phyloP scores from a whole-genome alignment of 2,329 filamentous ascomycete genomes.

The Cryoendolithus antarcticus region DNA sequence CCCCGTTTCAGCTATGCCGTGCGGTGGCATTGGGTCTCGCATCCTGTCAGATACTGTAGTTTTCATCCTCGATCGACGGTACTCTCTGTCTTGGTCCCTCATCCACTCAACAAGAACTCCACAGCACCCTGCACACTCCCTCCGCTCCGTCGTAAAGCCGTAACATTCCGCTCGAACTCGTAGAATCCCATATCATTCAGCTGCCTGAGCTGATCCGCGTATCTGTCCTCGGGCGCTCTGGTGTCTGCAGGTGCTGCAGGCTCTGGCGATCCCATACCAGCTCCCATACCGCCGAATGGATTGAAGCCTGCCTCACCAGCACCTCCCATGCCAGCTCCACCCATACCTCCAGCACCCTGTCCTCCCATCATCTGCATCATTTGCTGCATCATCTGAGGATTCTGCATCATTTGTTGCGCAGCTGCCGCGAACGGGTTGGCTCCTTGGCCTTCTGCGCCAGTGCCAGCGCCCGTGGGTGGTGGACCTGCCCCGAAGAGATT shows the following conservation, averaged over 20 bases:
- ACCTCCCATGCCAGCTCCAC: conserved; percentile 17
- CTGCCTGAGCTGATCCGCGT: conserved; percentile 78
- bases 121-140: conserved; percentile 90
- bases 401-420: conserved; percentile 39
- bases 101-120: conserved; percentile 47
- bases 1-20: not conserved
- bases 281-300: conserved; percentile 31
- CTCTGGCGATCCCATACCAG: conserved; percentile 21
- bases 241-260: conserved; percentile 57
- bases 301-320: conserved; percentile 24
- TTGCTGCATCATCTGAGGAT: conserved; percentile 44
- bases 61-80: no score
- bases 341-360: conserved; percentile 29
- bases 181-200: conserved; percentile 99
- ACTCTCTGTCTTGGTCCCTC: not conserved
- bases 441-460: conserved; percentile 10
- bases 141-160: conserved; percentile 74
- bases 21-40: not conserved
- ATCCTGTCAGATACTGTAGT: not conserved
- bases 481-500: conserved; percentile 42
- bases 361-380: conserved; percentile 42
- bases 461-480: not conserved
- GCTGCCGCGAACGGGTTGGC: conserved; percentile 39
- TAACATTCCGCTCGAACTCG: conserved; percentile 88
- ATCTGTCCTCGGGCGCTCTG: conserved; percentile 84